These are phyloP conservation scores for Emergomyces africanus DNA, from an alignment of 2,329 filamentous ascomycete species.

Conservation along the genomic window DNA sequence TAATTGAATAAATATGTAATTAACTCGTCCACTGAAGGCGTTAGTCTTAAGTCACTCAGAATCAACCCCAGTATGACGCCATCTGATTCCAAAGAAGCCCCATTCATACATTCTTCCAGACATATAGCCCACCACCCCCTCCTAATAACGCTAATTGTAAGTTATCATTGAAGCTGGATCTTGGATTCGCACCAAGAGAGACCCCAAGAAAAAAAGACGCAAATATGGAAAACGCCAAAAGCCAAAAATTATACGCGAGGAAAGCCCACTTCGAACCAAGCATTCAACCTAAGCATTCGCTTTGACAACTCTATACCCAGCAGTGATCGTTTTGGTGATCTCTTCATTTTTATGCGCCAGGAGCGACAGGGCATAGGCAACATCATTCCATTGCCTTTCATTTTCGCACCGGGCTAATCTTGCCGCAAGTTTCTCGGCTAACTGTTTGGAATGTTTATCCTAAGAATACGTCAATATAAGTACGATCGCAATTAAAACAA, in stretches of 20 bases:
- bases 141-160: neutral
- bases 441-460: conserved; percentile 95
- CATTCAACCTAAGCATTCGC: conserved; percentile 37
- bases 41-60: too few relatives aligned
- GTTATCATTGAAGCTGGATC: neutral
- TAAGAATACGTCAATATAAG: conserved; percentile 23
- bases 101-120: neutral
- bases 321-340: conserved; percentile 29
- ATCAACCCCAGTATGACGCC: too few relatives aligned
- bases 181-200: neutral
- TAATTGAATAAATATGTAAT: too few relatives aligned
- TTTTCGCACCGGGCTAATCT: conserved; percentile 75
- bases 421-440: conserved; percentile 84
- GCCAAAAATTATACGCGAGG: neutral
- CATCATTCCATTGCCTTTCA: conserved; percentile 95
- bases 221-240: neutral
- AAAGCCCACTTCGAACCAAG: neutral
- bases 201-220: neutral
- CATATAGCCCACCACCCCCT: neutral
- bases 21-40: too few relatives aligned
- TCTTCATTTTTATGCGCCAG: conserved; percentile 57
- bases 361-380: conserved; percentile 79
- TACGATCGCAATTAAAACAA: neutral
- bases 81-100: neutral
- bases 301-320: conserved; percentile 50